Evolutionary conservation across 306 rosid species (phyloP).

Genomic region (Acacia acuminata): DNA sequence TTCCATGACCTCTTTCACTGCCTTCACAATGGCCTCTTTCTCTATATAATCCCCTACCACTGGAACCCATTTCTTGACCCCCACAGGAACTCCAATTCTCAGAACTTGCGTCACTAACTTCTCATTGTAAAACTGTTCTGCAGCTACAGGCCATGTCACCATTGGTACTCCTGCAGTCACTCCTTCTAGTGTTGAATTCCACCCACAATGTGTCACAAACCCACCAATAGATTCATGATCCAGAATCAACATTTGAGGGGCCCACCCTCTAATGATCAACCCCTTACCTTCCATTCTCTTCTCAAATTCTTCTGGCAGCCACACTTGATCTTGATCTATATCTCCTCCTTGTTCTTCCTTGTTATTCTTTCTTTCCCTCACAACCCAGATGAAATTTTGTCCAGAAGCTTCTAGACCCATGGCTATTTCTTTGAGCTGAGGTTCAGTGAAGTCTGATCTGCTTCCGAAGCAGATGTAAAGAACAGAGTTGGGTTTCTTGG

Average conservation of each 20-base stretch:
- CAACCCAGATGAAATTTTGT: conserved; percentile 48
- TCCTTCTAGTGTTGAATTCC: conserved; percentile 48
- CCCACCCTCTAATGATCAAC: conserved; percentile 51
- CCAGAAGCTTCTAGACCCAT: conserved; percentile 48
- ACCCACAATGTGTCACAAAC: conserved; percentile 57
- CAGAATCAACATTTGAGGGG: conserved; percentile 45
- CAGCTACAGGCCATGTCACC: conserved; percentile 49
- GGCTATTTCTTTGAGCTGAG: conserved; percentile 54
- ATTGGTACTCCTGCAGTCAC: conserved; percentile 39
- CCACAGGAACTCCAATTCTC: conserved; percentile 40
- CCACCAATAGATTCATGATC: conserved; percentile 43
- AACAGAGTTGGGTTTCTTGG: conserved; percentile 42
- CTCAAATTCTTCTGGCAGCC: conserved; percentile 51
- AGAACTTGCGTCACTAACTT: conserved; percentile 36
- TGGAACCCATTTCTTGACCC: conserved; percentile 23
- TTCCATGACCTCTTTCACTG: conserved; percentile 23
- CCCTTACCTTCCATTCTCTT: conserved; percentile 41
- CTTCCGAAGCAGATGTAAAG: conserved; percentile 52
- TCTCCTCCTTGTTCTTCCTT: not conserved
- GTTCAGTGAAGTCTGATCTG: conserved; percentile 18
- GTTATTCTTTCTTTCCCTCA: conserved; percentile 16
- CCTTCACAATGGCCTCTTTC: not conserved
- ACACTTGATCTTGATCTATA: conserved; percentile 21
- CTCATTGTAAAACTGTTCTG: conserved; percentile 47
- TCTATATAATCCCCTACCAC: conserved; percentile 5